phyloP scores from a whole-genome alignment of 2,329 filamentous ascomycete species.

The Penicillium expansum region DNA sequence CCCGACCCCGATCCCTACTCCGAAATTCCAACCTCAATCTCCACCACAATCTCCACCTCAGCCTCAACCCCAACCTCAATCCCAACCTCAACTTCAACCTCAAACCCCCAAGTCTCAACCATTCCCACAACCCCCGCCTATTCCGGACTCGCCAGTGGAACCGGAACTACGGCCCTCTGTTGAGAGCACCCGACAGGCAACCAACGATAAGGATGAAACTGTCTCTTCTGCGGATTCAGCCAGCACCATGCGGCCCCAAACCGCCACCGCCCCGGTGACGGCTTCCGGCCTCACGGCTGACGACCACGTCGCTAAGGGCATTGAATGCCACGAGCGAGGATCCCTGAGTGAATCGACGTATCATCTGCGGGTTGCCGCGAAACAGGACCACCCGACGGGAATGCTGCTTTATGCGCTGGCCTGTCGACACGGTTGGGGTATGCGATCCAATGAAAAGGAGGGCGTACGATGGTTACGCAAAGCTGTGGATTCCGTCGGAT shows the following conservation, averaged over 20 bases:
- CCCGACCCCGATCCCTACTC: background rate
- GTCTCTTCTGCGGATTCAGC: slow-evolving; percentile 61
- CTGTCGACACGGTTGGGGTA: slow-evolving; percentile 95
- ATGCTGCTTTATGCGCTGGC: slow-evolving; percentile 96
- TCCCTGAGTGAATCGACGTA: slow-evolving; percentile 92
- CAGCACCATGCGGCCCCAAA: slow-evolving; percentile 55
- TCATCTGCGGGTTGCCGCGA: slow-evolving; percentile 84
- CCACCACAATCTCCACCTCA: background rate
- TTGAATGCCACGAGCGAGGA: slow-evolving; percentile 83
- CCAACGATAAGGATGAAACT: slow-evolving; percentile 41
- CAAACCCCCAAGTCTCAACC: slow-evolving; percentile 9
- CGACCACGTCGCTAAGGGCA: slow-evolving; percentile 85
- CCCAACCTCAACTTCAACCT: background rate
- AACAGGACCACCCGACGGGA: slow-evolving; percentile 79
- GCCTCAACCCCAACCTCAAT: background rate
- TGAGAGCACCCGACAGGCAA: slow-evolving; percentile 15
- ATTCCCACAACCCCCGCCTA: slow-evolving; percentile 3
- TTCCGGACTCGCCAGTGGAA: slow-evolving; percentile 7
- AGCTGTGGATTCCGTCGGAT: slow-evolving; percentile 77
- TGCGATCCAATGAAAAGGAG: slow-evolving; percentile 86
- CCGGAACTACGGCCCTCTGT: slow-evolving; percentile 11
- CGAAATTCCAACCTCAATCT: background rate
- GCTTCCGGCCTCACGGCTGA: slow-evolving; percentile 54
- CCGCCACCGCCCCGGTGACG: slow-evolving; percentile 28
- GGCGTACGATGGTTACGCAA: slow-evolving; percentile 90